Base-by-base conservation (phyloP, 257 asterid genomes). In the Solanum tarijense region DNA sequence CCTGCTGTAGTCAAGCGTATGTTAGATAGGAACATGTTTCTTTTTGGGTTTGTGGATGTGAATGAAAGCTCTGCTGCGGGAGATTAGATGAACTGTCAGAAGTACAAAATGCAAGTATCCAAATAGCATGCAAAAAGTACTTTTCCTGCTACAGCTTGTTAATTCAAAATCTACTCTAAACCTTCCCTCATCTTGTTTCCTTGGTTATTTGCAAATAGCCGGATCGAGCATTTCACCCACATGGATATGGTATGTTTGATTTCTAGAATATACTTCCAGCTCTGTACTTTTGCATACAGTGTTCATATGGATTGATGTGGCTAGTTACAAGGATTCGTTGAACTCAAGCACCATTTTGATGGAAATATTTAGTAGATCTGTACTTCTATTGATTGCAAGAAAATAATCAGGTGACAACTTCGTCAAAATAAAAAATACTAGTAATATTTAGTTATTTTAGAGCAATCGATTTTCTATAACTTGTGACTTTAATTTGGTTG, bases 1-100 rank as follows among this genome's bases (percentile, higher is more conserved):
- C 86, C 92, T 86, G 90, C 90, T 90, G 86, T 96, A 88, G 91
- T 95, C 90, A 96, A 92, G 88, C 89, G 87, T 84, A 96, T 97
- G 98, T 86, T 95, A 35, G 95, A 94, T 81, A 93, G 84, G 71
- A 94, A 93, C 89, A 88, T 93, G 91, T 96, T 96, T 91, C 98
- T 97, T 84, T 94, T 93, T 76, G 98, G 99, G 66, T 91, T 62
- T 71, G 93, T 94, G 86, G 98, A 95, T 87, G 91, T 89, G 31
- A 91, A 76, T 88, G 96, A 94, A 89, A 94, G 92, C 88, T 94
- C 97, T 84, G 92, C 89, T 25, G 90, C 93, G 16, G 95, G 89
- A 96, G 94, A 89, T 90, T 95, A 58, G 93, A 92, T 83, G 96
- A 94, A 89, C 94, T 96, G 52, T 90, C 95, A 1, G 94, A 90